Base-by-base conservation (phyloP, 2,329 filamentous ascomycete species). In the Calonectria ilicicola region DNA sequence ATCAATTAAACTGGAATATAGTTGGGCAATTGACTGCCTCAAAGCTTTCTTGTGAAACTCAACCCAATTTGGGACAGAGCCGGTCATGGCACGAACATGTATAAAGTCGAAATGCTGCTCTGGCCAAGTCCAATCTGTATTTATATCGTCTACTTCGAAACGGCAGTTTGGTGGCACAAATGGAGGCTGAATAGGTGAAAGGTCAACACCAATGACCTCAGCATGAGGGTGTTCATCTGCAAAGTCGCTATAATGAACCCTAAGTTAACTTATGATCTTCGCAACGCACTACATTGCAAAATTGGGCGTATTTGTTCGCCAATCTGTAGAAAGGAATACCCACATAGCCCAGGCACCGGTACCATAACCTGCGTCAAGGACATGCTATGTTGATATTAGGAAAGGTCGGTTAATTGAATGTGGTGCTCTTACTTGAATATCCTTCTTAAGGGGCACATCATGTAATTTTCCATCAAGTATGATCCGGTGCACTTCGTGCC, bases 131-230 rank as follows among this genome's bases (percentile, higher is more conserved):
- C 84, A 87, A 8, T 84, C 81, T 27, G 81, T 85, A 77, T 90
- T 89, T 51, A 90, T 87, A 77, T 93, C 91, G 80, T 93, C 91
- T 49, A 93, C 87, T 72, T 92, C 86, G 72, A 93, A 93, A 74
- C 88, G 87, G 72, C 92, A 90, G 77, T 93, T 93, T 58, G 87
- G 85, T 1, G 91, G 90, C 2, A 92, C 87, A 82, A 83, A 89
- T 23, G 84, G 83, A 5, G 89, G 89, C 73, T 91, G 90, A n/a
- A 90, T 89, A 0, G 90, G 89, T 15, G 88, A 90, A 2, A 91
- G 83, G 77, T 91, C 89, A 3, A 88, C 88, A 27, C 89, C 89
- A 58, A 86, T 86, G 17, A 82, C 89, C 83, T 80, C 83, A 69
- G 81, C 85, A 72, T 84, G 79, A 23, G 88, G 87, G 65, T 87